Evolutionary conservation across 495 filamentous ascomycete genomes (phyloP).

Genomic region (Penicillium arizonense): DNA sequence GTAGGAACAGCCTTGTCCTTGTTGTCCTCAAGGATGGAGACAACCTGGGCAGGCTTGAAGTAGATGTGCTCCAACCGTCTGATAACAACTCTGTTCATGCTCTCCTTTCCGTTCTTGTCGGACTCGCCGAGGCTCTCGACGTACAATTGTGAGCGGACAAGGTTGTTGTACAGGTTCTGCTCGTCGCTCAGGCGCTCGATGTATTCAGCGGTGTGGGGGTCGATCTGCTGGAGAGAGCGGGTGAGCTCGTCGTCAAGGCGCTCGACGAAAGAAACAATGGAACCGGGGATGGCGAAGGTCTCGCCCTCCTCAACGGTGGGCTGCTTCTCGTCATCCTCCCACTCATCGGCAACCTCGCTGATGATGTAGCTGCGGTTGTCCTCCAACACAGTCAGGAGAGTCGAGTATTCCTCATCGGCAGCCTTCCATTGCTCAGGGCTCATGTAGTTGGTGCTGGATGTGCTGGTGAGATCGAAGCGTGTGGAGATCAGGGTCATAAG

Average conservation of each 20-base stretch:
- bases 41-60: slow-evolving; percentile 96
- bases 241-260: slow-evolving; percentile 97
- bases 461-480: slow-evolving; percentile 87
- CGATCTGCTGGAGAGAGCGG: slow-evolving; percentile 90
- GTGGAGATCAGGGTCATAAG: slow-evolving; percentile 91
- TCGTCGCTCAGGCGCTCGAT: slow-evolving; percentile 93
- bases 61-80: slow-evolving; percentile 94
- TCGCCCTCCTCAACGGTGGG: slow-evolving; percentile 69
- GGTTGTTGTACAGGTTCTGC: slow-evolving; percentile 85
- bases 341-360: slow-evolving; percentile 89
- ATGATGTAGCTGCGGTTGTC: slow-evolving; percentile 74
- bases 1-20: slow-evolving; percentile 82
- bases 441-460: slow-evolving; percentile 78
- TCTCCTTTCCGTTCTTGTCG: slow-evolving; percentile 75
- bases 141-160: slow-evolving; percentile 84
- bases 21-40: slow-evolving; percentile 87
- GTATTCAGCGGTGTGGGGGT: slow-evolving; percentile 98
- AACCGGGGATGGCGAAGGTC: slow-evolving; percentile 85
- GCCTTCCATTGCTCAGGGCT: slow-evolving; percentile 95
- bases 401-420: slow-evolving; percentile 79
- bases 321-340: slow-evolving; percentile 97
- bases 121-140: slow-evolving; percentile 74
- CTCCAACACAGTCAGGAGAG: slow-evolving; percentile 77
- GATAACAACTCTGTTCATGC: slow-evolving; percentile 87
- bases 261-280: slow-evolving; percentile 91